A percentile compares a stretch with the other conserved stretches of the same genome.
Conservation (phyloP, 345 rosid species). For the Viola odorata region DNA sequence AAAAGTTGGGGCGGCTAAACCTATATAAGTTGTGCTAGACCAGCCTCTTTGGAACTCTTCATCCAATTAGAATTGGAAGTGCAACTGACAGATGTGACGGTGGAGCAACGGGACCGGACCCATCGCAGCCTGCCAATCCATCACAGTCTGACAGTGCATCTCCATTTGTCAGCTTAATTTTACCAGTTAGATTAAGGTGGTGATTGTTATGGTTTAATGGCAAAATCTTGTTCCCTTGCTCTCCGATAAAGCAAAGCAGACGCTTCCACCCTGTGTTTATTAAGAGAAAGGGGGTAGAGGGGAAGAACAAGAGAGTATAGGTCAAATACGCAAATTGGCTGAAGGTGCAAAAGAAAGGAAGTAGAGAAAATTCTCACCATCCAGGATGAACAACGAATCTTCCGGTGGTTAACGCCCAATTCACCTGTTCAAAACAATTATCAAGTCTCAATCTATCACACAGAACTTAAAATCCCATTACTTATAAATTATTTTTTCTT, state of each 20-base stretch:
- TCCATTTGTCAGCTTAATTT: constrained; percentile 28
- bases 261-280: constrained; percentile 90
- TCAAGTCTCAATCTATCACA: constrained; percentile 8
- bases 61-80: no score
- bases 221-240: constrained; percentile 81
- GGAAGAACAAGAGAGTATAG: constrained; percentile 7
- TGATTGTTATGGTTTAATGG: constrained; percentile 58
- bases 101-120: no score
- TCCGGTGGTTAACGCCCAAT: constrained; percentile 79
- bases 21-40: no score
- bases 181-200: constrained; percentile 18
- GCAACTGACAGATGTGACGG: no score
- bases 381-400: constrained; percentile 89
- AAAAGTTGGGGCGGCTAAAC: no score
- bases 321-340: constrained; percentile 4
- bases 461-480: neutral
- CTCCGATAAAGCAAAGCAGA: constrained; percentile 94
- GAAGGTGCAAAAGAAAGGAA: neutral
- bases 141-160: constrained; percentile 15
- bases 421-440: constrained; percentile 58
- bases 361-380: constrained; percentile 53
- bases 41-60: no score
- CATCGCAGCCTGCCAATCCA: neutral
- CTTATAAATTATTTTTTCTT: neutral
- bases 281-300: neutral